A percentile compares a stretch with the other conserved stretches of the same genome.
Conservation (phyloP, 345 rosid genomes). For the Lenwebbia sp. region DNA sequence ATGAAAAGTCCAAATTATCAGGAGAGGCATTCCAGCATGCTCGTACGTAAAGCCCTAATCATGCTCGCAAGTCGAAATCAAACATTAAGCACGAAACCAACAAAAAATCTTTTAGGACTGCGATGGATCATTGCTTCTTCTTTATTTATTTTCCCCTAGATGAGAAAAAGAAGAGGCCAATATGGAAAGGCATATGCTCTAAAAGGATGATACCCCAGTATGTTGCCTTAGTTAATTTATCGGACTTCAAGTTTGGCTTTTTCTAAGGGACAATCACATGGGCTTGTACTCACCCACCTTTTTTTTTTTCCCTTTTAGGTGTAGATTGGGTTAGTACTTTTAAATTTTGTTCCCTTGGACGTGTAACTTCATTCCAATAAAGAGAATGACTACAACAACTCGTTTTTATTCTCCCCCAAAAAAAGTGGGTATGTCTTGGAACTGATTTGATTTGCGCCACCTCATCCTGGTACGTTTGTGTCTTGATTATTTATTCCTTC, state of each 20-base stretch:
- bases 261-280: constrained; percentile 28
- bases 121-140: constrained; percentile 5
- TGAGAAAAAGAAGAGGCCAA: constrained; percentile 22
- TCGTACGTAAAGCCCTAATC: background rate
- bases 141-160: background rate
- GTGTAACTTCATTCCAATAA: background rate
- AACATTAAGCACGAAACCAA: background rate
- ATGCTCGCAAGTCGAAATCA: background rate
- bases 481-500: background rate
- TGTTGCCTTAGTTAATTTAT: background rate
- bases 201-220: constrained; percentile 2
- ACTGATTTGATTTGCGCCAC: background rate
- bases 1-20: background rate
- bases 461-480: background rate
- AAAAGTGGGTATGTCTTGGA: background rate
- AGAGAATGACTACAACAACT: background rate
- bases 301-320: background rate
- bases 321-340: background rate
- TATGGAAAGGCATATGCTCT: constrained; percentile 4
- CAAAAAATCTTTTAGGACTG: constrained; percentile 6
- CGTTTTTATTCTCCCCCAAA: background rate
- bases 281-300: constrained; percentile 3
- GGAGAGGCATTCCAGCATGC: background rate
- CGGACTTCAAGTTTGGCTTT: constrained; percentile 4
- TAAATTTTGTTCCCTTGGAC: background rate